Base-by-base conservation (phyloP, 192 early-diverging fungal genomes). In the Backusella tuberculispora region DNA sequence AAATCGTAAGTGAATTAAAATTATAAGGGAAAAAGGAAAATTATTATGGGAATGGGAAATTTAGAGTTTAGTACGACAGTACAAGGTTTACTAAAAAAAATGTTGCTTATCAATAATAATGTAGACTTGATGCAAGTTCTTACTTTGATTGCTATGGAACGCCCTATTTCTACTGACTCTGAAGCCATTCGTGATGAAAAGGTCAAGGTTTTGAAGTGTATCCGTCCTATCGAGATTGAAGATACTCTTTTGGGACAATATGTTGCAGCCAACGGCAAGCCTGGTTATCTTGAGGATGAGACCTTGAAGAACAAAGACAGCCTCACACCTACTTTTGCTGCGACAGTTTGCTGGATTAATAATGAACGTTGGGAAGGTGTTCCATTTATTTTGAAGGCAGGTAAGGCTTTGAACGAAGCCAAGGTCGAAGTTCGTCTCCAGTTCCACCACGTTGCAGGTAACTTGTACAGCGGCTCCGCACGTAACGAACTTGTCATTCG, bases 181-280 rank as follows among this genome's bases (percentile, higher is more conserved):
- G 96, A 99, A 83, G 94, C 96, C 74, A 92, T 99, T 71, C 95
- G 97, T 66, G 92, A 98, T 83, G 95, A 97, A 78, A 99, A 99
- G 84, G 95, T 96, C 66, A 94, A 92, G 72, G 87, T 93, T 4
- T 78, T 96, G 63, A 86, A 88, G 34, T 88, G 86, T 69, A 94
- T 96, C 75, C 71, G 83, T 73, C 90, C 95, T 13, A 88, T 95
- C 34, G 80, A 87, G 72, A 79, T 94, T 15, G 91, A 96, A 29
- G 93, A 99, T 78, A 88, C 93, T 10, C 76, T 98, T 64, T 84
- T 99, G 71, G 97, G 96, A 12, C 97, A 99, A 84, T 99, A 99
- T 83, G 86, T 78, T 40, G 89, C 90, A 21, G 86, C 88, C 74
- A 93, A 96, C 75, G 94, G 92, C 63, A 90, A 92, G 75, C 92